These are phyloP conservation scores for Leccinum fuscescens DNA, from an alignment of 1,284 basidiomycete species.

Conservation along the genomic window DNA sequence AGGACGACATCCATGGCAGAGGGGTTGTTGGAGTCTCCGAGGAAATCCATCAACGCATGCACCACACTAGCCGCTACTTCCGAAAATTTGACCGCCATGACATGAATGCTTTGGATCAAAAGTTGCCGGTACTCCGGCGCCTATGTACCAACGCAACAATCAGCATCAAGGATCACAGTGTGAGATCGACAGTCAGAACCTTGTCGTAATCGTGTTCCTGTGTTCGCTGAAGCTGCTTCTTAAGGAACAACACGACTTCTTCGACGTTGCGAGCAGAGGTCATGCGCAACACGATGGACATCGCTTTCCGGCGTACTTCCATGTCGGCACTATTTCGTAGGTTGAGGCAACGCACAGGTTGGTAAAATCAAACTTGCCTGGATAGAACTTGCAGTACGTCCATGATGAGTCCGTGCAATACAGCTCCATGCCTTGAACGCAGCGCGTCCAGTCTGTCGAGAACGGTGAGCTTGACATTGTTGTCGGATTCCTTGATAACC, in stretches of 20 bases:
- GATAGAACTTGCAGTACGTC: constrained; percentile 92
- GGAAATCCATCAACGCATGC: constrained; percentile 97
- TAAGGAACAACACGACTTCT: constrained; percentile 93
- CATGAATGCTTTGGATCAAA: constrained; percentile 96
- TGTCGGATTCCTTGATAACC: constrained; percentile 94
- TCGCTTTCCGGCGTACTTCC: constrained; percentile 94
- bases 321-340: constrained; percentile 75
- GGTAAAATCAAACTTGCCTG: constrained; percentile 44
- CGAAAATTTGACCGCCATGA: constrained; percentile 97
- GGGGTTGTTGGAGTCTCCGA: constrained; percentile 94
- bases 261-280: constrained; percentile 96
- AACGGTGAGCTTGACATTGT: constrained; percentile 99
- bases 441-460: constrained; percentile 89
- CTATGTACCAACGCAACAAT: constrained; percentile 37
- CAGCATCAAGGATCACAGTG: background rate
- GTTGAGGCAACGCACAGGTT: background rate
- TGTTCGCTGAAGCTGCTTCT: constrained; percentile 96
- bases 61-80: constrained; percentile 97
- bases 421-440: constrained; percentile 85
- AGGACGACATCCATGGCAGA: constrained; percentile 95
- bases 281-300: constrained; percentile 90
- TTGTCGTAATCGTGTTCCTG: constrained; percentile 86
- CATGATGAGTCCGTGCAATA: constrained; percentile 92
- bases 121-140: constrained; percentile 94
- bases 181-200: constrained; percentile 36